Conservation (phyloP, 352 stramenopile species). For the Globisporangium splendens region DNA sequence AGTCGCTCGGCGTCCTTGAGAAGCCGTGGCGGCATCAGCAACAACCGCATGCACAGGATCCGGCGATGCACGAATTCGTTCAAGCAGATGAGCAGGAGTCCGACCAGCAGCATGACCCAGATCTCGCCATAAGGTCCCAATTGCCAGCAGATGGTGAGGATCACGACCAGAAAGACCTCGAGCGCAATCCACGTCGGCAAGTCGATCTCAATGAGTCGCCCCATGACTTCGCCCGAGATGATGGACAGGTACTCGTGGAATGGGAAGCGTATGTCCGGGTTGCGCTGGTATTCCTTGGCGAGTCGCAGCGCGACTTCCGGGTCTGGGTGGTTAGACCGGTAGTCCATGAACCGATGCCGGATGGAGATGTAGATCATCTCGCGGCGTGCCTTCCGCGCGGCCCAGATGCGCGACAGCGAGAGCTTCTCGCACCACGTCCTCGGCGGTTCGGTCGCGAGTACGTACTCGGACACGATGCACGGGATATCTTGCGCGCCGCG, state of each 20-base stretch:
- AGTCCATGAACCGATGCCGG: constrained; percentile 64
- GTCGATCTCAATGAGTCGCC: constrained; percentile 67
- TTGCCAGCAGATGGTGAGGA: constrained; percentile 45
- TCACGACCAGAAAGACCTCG: constrained; percentile 42
- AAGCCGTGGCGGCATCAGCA: constrained; percentile 51
- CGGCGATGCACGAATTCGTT: constrained; percentile 49
- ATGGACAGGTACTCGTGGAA: constrained; percentile 81
- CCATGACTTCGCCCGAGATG: constrained; percentile 76
- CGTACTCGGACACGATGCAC: constrained; percentile 55
- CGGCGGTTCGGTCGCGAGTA: constrained; percentile 45
- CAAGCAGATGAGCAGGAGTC: constrained; percentile 36
- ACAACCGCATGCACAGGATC: constrained; percentile 43
- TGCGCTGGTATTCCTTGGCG: constrained; percentile 64
- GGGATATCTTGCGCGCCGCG: constrained; percentile 47
- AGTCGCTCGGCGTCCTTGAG: constrained; percentile 59
- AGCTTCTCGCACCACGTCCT: constrained; percentile 30
- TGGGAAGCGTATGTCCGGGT: constrained; percentile 49
- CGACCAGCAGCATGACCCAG: constrained; percentile 31
- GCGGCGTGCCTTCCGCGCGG: constrained; percentile 35
- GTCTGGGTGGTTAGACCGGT: constrained; percentile 66
- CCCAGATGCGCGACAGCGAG: constrained; percentile 24
- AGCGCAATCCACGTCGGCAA: constrained; percentile 62
- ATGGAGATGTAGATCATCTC: constrained; percentile 68
- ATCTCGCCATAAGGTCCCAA: constrained; percentile 35
- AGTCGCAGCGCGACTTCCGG: constrained; percentile 28